These are phyloP conservation scores for Cunninghamia lanceolata DNA, from an alignment of 75 land plant species.

Conservation along the genomic window DNA sequence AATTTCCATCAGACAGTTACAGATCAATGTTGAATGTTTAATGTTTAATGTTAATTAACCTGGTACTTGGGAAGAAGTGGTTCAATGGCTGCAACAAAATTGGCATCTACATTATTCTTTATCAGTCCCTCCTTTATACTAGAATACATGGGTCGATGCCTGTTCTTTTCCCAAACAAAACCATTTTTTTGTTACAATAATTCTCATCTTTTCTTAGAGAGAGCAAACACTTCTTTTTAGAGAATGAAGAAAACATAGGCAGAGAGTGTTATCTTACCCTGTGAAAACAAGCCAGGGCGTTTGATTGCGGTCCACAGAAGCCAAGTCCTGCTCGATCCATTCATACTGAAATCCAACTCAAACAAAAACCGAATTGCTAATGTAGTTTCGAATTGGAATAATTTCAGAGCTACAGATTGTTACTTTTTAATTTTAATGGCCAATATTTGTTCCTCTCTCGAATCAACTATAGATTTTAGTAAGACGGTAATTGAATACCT, in stretches of 20 bases:
- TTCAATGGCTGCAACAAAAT: conserved; percentile 48
- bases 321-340: conserved; percentile 71
- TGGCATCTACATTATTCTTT: conserved; percentile 32
- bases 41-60: conserved; percentile 17
- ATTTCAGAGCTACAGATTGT: not conserved
- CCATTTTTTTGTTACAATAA: not conserved
- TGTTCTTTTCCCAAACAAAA: not conserved
- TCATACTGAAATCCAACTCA: conserved; percentile 36
- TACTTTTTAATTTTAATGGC: too few species aligned
- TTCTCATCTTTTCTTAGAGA: not conserved
- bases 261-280: conserved; percentile 38
- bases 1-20: not conserved
- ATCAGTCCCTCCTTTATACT: not conserved
- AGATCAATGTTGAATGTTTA: not conserved
- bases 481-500: conserved; percentile 44
- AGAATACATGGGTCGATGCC: conserved; percentile 20
- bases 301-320: conserved; percentile 56
- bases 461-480: too few species aligned
- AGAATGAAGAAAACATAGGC: not conserved
- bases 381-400: not conserved
- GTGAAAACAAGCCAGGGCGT: conserved; percentile 72
- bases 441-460: too few species aligned
- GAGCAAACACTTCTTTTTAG: not conserved
- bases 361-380: not conserved
- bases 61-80: conserved; percentile 56